Percentiles rank a stretch among this genome's conserved stretches.
These are phyloP conservation scores for Nemania sp. DNA, from an alignment of 2,329 filamentous ascomycete species.

Conservation along the genomic window DNA sequence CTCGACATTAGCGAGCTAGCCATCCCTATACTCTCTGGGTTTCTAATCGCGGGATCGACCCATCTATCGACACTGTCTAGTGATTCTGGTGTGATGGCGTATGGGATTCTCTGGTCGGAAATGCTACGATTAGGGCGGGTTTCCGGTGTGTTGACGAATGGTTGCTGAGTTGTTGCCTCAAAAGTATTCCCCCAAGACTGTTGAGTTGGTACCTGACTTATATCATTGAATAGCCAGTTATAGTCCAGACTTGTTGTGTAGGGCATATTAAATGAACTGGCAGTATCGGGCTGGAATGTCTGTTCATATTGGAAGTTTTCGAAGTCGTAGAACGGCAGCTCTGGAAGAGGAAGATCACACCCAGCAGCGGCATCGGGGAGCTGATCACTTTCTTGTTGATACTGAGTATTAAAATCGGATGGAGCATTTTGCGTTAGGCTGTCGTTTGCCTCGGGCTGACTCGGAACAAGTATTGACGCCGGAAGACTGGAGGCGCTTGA, in stretches of 20 bases:
- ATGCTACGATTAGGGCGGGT: background rate
- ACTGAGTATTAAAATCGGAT: background rate
- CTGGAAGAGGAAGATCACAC: constrained; percentile 5
- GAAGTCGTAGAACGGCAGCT: constrained; percentile 10
- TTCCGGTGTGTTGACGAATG: background rate
- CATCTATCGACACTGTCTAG: constrained; percentile 2
- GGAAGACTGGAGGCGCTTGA: background rate
- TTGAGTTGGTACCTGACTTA: constrained; percentile 35
- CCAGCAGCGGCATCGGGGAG: constrained; percentile 26
- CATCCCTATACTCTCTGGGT: background rate
- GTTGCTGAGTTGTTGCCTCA: background rate
- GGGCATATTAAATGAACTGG: constrained; percentile 66
- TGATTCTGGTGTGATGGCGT: constrained; percentile 8
- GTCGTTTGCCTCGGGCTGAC: background rate
- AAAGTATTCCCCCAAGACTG: background rate
- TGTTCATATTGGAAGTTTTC: constrained; percentile 49
- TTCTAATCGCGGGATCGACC: background rate
- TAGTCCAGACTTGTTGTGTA: constrained; percentile 66
- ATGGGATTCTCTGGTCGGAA: background rate
- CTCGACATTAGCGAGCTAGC: background rate
- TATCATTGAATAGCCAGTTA: constrained; percentile 62
- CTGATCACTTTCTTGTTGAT: constrained; percentile 7
- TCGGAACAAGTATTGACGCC: background rate
- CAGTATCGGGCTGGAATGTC: constrained; percentile 63
- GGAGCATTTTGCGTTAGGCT: background rate